Base-by-base conservation (phyloP, 106 monocot species). In the Alisma plantagoaquatica region DNA sequence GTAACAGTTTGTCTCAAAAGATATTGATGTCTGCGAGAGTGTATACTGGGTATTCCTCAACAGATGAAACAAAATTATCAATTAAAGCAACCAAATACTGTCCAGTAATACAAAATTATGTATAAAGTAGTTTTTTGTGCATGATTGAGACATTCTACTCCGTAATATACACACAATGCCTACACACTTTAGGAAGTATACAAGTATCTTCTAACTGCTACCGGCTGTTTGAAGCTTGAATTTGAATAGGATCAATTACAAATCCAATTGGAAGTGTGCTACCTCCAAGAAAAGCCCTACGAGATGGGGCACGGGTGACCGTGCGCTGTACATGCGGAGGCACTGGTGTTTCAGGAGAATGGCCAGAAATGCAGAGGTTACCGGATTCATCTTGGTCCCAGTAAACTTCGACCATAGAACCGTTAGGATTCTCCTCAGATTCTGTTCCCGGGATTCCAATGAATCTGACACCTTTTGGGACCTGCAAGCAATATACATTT, bases 371-470 rank as follows among this genome's bases (percentile, higher is more conserved):
- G 63, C 86, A 92, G 25, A 92, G 82, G 21, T 47, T 49, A 2
- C 92, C 92, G 27, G 63, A 67, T 2, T 92, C 86, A 59, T 86
- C 86, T 54, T 86, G 82, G 28, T 79, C 76, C 92, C 92, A 92
- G 59, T 68, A 86, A 5, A 92, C 82, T 58, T 92, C 92, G 10
- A 92, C 92, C 92, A 92, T 92, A 27, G 79, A 27, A 2, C 92
- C 92, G 56, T 76, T 79, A 19, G 92, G 79, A 49, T 83, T 60
- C 31, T 86, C 86, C 0, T 44, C 18, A 29, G 82, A 70, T 51
- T 79, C 79, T 25, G 92, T 79, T 55, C 92, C 79, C 3, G 92
- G 92, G 41, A 92, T 86, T 24, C 86, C 92, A 50, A 92, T 50
- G 53, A 86, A 92, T 29, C 76, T 78, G 19, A 74, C 86, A 46